Percentiles rank a stretch among this genome's conserved stretches.
Conservation (phyloP, 805 yeast species). For the Priceomyces fermenticarens region DNA sequence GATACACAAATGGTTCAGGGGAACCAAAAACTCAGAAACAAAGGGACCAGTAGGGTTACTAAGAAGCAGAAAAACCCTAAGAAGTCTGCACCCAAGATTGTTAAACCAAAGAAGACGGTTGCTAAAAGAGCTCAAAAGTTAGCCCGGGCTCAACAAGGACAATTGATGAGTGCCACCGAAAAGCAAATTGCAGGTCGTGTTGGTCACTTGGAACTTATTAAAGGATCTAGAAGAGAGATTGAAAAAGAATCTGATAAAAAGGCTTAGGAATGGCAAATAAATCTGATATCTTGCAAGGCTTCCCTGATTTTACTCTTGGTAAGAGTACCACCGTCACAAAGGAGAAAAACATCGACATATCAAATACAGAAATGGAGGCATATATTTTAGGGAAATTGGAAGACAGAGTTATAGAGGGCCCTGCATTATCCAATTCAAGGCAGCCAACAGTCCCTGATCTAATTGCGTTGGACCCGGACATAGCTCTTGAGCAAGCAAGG, state of each 20-base stretch:
- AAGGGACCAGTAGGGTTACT: constrained; percentile 52
- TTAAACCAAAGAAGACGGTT: constrained; percentile 64
- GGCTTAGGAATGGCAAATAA: constrained; percentile 11
- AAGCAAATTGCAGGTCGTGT: constrained; percentile 83
- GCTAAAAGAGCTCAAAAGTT: constrained; percentile 47
- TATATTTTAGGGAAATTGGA: not conserved
- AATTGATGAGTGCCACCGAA: constrained; percentile 66
- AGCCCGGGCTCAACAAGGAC: constrained; percentile 54
- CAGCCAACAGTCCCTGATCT: constrained; percentile 17
- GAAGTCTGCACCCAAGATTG: constrained; percentile 68
- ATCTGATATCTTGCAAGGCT: constrained; percentile 11
- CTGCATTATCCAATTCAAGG: not conserved
- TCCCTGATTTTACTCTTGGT: constrained; percentile 7
- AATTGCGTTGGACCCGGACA: constrained; percentile 25
- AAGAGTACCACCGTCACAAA: no score
- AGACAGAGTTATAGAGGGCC: not conserved
- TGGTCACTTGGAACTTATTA: constrained; percentile 88
- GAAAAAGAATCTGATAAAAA: constrained; percentile 54
- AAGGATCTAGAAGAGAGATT: constrained; percentile 83
- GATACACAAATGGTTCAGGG: constrained; percentile 73
- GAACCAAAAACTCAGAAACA: constrained; percentile 54
- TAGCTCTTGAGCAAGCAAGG: constrained; percentile 14
- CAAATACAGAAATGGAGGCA: not conserved
- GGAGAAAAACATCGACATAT: constrained; percentile 1
- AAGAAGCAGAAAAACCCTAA: constrained; percentile 63